Conservation (phyloP, 495 filamentous ascomycete species). For the Penicillium diatomitis region DNA sequence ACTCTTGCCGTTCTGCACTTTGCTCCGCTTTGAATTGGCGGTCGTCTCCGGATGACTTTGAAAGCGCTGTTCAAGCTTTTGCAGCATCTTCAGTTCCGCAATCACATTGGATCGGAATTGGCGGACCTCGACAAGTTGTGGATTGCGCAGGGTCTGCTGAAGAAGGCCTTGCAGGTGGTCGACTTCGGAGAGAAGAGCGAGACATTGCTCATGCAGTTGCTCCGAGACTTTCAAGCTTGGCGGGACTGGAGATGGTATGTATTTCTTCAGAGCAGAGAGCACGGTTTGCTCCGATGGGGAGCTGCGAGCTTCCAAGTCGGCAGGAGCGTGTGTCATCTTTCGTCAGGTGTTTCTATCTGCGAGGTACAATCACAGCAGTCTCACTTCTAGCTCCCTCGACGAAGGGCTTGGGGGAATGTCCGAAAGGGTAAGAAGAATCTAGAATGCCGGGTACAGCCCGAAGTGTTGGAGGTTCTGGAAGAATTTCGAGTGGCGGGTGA, state of each 20-base stretch:
- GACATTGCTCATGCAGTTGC: constrained; percentile 33
- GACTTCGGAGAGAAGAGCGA: constrained; percentile 35
- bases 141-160: constrained; percentile 34
- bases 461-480: no score
- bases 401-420: no score
- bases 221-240: constrained; percentile 11
- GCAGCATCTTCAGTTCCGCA: constrained; percentile 40
- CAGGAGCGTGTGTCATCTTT: constrained; percentile 9
- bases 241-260: not conserved
- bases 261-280: not conserved
- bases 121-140: constrained; percentile 43
- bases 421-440: no score
- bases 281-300: not conserved
- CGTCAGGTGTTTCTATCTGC: not conserved
- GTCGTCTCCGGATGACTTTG: not conserved
- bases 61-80: constrained; percentile 33
- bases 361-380: no score
- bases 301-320: not conserved
- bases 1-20: not conserved
- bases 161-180: constrained; percentile 39
- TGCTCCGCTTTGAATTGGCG: not conserved
- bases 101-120: constrained; percentile 40
- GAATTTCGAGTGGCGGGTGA: no score
- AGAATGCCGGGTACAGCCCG: no score
- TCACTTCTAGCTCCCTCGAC: no score